Base-by-base conservation (phyloP, 768 basidiomycete genomes). In the Mycena haematopus region DNA sequence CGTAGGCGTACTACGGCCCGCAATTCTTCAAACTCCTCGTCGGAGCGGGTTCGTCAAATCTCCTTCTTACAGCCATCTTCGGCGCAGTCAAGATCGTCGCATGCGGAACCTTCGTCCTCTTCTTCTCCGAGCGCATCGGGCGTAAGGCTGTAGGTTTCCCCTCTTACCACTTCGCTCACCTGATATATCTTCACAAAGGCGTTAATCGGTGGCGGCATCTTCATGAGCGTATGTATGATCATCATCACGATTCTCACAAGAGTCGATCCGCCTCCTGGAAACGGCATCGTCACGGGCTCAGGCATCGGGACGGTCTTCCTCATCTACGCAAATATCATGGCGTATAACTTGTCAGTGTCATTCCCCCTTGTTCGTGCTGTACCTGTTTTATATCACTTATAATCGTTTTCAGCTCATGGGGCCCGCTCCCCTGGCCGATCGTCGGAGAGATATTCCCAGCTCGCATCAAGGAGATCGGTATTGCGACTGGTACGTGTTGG, bases 1-100 rank as follows among this genome's bases (percentile, higher is more conserved):
- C 3, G 10, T n/a, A 58, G 57, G 57, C 57, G 2, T 58, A 58
- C 29, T 58, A 58, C 29, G 57, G 57, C 27, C 57, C 57, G 8
- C 49, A 52, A 42, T 58, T 58, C 40, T 58, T 58, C 38, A 58
- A 58, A 19, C 27, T 58, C 13, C 57, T 58, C 36, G 57, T 58
- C 27, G 57, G 57, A 1, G 36, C 49, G 7, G 57, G 57, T 6
- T 21, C 49, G 0, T 58, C 57, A 2, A 58, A 58, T 38, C 57
- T 58, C n/a, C 57, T 58, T 49, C 50, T 58, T n/a, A 58, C 57
- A 8, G 57, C 57, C 36, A 58, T 58, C 27, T 58, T 58, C 49
- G 57, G 57, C 15, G 57, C 50, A 13, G 50, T 58, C 49, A 58
- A 58, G 38, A 58, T 58, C 27, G 36, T 58, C 29, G 57, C 57